phyloP scores from a whole-genome alignment of 1,139 yeast genomes.

The Saccharomycopsis phalli region DNA sequence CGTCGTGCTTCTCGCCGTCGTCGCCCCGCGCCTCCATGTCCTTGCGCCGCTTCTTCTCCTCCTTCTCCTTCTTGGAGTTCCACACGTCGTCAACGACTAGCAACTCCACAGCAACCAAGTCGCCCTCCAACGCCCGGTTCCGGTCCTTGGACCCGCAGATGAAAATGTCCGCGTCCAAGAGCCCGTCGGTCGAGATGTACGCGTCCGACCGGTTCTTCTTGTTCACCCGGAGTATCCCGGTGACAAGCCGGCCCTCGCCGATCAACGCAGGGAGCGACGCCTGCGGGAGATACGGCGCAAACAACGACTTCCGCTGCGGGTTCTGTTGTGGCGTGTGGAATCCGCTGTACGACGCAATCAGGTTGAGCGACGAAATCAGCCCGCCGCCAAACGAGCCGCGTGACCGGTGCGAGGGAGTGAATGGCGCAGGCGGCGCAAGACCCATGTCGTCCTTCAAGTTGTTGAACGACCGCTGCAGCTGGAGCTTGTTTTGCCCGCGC shows the following conservation, averaged over 20 bases:
- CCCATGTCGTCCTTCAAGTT: slow-evolving; percentile 23
- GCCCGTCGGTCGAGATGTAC: slow-evolving; percentile 91
- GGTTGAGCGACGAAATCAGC: slow-evolving; percentile 49
- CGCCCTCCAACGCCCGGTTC: slow-evolving; percentile 95
- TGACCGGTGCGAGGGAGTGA: slow-evolving; percentile 75
- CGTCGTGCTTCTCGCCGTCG: slow-evolving; percentile 25
- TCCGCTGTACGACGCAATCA: slow-evolving; percentile 23
- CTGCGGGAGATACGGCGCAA: slow-evolving; percentile 94
- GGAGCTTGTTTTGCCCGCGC: slow-evolving; percentile 34
- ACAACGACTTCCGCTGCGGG: slow-evolving; percentile 63
- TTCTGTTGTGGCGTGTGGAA: slow-evolving; percentile 21
- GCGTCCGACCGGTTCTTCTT: slow-evolving; percentile 96
- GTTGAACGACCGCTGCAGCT: slow-evolving; percentile 16
- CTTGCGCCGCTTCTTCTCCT: slow-evolving; percentile 91
- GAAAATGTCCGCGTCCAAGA: slow-evolving; percentile 90
- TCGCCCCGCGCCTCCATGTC: slow-evolving; percentile 37
- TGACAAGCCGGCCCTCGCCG: slow-evolving; percentile 83
- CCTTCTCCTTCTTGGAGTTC: slow-evolving; percentile 94
- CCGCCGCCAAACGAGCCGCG: slow-evolving; percentile 64
- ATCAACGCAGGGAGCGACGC: slow-evolving; percentile 83
- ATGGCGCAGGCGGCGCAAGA: slow-evolving; percentile 36
- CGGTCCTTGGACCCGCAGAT: slow-evolving; percentile 99
- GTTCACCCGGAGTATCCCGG: slow-evolving; percentile 88
- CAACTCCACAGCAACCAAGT: slow-evolving; percentile 88
- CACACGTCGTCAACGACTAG: slow-evolving; percentile 95